Evolutionary conservation across 2,329 filamentous ascomycete genomes (phyloP).

Genomic region (Fusarium camptoceras): DNA sequence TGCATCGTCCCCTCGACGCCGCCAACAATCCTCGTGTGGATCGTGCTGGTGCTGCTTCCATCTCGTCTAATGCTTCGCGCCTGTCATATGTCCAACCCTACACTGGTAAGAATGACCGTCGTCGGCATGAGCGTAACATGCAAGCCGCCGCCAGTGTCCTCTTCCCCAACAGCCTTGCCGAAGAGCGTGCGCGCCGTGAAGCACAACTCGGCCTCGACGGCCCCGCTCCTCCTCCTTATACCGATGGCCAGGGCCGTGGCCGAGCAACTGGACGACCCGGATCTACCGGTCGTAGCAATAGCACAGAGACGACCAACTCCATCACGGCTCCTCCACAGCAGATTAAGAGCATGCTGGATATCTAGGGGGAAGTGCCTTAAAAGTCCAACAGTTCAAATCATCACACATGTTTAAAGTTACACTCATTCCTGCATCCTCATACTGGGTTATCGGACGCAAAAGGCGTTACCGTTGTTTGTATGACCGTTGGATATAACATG

Average conservation of each 20-base stretch:
- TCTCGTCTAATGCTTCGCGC: conserved; percentile 34
- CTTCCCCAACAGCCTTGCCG: conserved; percentile 58
- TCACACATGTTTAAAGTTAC: conserved; percentile 1
- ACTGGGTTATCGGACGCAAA: conserved; percentile 19
- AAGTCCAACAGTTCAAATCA: background rate
- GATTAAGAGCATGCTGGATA: conserved; percentile 68
- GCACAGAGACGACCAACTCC: conserved; percentile 60
- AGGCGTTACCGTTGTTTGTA: conserved; percentile 18
- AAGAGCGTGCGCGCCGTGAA: conserved; percentile 50
- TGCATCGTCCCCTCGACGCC: conserved; percentile 38
- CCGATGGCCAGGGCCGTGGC: conserved; percentile 44
- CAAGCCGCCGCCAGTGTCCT: conserved; percentile 59
- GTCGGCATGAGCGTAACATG: conserved; percentile 59
- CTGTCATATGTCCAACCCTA: conserved; percentile 46
- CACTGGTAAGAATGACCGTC: conserved; percentile 57
- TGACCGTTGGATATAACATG: conserved; percentile 11
- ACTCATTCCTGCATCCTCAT: conserved; percentile 11
- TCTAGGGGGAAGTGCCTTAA: conserved; percentile 50
- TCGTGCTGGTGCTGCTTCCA: conserved; percentile 46
- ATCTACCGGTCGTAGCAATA: conserved; percentile 57
- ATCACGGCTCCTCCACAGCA: conserved; percentile 63
- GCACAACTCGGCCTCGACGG: conserved; percentile 59
- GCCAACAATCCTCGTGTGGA: conserved; percentile 49
- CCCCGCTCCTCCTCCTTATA: conserved; percentile 57
- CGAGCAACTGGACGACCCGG: conserved; percentile 43